Conservation (phyloP, 495 filamentous ascomycete species). For the Tirmania nivea region DNA sequence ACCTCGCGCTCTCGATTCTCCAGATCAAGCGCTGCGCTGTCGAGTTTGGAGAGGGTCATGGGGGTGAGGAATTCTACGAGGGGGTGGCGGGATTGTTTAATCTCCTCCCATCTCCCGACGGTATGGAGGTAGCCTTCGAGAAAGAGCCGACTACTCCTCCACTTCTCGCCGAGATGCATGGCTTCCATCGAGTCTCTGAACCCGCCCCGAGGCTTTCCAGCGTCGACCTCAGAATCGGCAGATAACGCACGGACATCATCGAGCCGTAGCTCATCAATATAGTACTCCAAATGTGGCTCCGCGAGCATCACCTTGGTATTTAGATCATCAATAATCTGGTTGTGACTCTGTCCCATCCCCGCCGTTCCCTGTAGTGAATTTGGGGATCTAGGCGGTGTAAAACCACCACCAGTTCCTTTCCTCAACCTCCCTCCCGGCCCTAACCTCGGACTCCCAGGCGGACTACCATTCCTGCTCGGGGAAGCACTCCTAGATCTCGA, state of each 20-base stretch:
- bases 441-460: too few species aligned
- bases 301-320: constrained; percentile 21
- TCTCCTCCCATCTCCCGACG: constrained; percentile 66
- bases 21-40: constrained; percentile 62
- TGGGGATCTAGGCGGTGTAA: not conserved
- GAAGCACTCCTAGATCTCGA: not conserved
- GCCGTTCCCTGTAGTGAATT: not conserved
- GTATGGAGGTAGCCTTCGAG: constrained; percentile 81
- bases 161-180: constrained; percentile 63
- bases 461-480: too few species aligned
- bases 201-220: not conserved
- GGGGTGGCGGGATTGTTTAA: constrained; percentile 35
- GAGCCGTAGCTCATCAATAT: constrained; percentile 50
- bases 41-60: constrained; percentile 53
- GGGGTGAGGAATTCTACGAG: constrained; percentile 46
- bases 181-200: constrained; percentile 36
- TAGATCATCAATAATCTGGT: constrained; percentile 6
- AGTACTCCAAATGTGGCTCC: constrained; percentile 49
- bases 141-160: constrained; percentile 63
- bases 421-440: too few species aligned
- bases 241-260: constrained; percentile 44
- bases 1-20: constrained; percentile 44
- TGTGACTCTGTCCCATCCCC: constrained; percentile 3
- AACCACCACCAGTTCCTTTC: too few species aligned
- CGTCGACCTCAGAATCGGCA: constrained; percentile 58